These are phyloP conservation scores for Penicillium sp. DNA, from an alignment of 2,329 filamentous ascomycete genomes.

Conservation along the genomic window DNA sequence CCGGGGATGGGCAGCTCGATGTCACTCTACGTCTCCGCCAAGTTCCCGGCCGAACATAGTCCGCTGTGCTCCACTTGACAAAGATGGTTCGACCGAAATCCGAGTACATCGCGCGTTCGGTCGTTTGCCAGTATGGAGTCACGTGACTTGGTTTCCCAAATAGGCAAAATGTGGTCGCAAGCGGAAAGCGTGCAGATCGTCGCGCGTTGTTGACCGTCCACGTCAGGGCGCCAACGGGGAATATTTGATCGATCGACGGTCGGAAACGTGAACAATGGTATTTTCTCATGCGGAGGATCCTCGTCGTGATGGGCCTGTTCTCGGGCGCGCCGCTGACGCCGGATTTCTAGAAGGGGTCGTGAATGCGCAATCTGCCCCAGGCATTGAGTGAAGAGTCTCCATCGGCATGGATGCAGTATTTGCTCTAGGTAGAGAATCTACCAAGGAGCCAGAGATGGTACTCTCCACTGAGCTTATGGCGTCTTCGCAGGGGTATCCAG, in stretches of 20 bases:
- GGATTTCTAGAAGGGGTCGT: not conserved
- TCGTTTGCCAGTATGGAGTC: not conserved
- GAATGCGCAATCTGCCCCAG: no score
- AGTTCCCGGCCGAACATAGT: conserved; percentile 3
- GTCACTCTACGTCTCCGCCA: conserved; percentile 16
- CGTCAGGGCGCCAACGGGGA: conserved; percentile 8
- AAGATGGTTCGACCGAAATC: not conserved
- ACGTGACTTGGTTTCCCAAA: conserved; percentile 16
- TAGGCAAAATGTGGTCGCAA: conserved; percentile 20
- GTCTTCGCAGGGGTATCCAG: no score
- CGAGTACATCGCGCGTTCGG: not conserved
- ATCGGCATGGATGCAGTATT: not conserved
- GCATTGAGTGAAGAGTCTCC: not conserved
- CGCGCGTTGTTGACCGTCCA: not conserved
- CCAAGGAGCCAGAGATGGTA: no score
- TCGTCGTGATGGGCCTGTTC: not conserved
- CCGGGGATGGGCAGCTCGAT: conserved; percentile 20
- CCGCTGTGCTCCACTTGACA: conserved; percentile 9
- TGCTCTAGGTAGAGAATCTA: no score
- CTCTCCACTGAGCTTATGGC: no score
- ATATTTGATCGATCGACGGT: conserved; percentile 11
- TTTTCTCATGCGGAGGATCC: not conserved
- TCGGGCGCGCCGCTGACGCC: not conserved
- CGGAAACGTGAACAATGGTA: conserved; percentile 1
- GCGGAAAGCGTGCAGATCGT: conserved; percentile 9